Conservation (phyloP, 371 early-diverging fungal genomes). For the Syncephalastrum contaminatum region DNA sequence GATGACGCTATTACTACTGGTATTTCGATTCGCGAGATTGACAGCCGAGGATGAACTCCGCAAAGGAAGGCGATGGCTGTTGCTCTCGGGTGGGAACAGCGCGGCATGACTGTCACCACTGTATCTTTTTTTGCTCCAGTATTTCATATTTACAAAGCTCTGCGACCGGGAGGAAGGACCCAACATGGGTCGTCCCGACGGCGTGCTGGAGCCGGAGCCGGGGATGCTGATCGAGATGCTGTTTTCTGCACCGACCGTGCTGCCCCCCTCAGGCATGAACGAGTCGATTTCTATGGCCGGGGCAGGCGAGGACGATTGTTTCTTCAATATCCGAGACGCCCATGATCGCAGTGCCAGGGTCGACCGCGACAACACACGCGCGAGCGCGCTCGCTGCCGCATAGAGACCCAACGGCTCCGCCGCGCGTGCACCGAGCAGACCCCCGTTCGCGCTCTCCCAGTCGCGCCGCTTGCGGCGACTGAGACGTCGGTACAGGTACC, state of each 20-base stretch:
- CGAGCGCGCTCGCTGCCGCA: conserved; percentile 6
- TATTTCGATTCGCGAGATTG: conserved; percentile 18
- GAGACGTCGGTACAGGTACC: conserved; percentile 15
- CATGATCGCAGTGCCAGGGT: conserved; percentile 28
- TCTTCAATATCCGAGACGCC: conserved; percentile 26
- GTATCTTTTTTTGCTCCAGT: conserved; percentile 30
- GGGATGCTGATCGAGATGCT: conserved; percentile 14
- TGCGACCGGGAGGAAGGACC: conserved; percentile 20
- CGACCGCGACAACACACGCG: conserved; percentile 21
- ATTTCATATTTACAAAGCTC: conserved; percentile 16
- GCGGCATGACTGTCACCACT: conserved; percentile 30
- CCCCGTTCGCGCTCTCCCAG: conserved; percentile 29
- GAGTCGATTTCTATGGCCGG: conserved; percentile 14
- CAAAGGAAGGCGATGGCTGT: conserved; percentile 11
- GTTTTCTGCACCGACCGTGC: conserved; percentile 2
- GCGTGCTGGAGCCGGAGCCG: conserved; percentile 3
- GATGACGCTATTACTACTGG: conserved; percentile 1
- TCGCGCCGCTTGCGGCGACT: conserved; percentile 12
- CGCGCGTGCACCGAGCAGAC: conserved; percentile 23
- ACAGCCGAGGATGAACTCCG: conserved; percentile 23
- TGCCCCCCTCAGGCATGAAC: conserved; percentile 9
- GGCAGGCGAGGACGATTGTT: conserved; percentile 4
- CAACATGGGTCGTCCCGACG: conserved; percentile 2
- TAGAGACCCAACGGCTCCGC: conserved; percentile 2
- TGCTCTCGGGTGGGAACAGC: conserved; percentile 14